Evolutionary conservation across 2,329 filamentous ascomycete species (phyloP).

Genomic region (Alternaria arbusti): DNA sequence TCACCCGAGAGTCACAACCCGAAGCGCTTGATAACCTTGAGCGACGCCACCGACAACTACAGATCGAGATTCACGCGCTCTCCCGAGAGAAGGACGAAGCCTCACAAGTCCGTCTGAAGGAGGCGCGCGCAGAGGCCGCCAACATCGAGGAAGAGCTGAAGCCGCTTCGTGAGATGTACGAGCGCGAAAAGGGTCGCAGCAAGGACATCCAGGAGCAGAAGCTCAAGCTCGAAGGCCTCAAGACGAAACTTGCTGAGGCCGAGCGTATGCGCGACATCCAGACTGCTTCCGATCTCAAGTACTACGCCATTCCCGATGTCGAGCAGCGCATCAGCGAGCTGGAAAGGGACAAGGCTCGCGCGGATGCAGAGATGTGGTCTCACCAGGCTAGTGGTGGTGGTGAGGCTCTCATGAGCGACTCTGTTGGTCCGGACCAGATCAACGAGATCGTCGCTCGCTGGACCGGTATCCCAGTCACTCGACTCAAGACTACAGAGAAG

Average conservation of each 20-base stretch:
- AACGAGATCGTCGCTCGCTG: constrained; percentile 97
- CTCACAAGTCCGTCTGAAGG: constrained; percentile 79
- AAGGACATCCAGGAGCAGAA: constrained; percentile 94
- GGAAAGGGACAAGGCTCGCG: constrained; percentile 78
- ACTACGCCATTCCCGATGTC: constrained; percentile 96
- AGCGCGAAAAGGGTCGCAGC: constrained; percentile 87
- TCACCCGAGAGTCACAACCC: constrained; percentile 93
- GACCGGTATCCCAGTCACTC: constrained; percentile 97
- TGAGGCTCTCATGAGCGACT: constrained; percentile 81
- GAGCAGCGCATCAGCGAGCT: constrained; percentile 79
- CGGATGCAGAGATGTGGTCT: constrained; percentile 70
- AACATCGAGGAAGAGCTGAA: constrained; percentile 93
- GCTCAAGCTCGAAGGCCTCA: constrained; percentile 89
- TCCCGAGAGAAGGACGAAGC: constrained; percentile 94
- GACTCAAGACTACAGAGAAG: constrained; percentile 93
- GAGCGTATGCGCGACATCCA: constrained; percentile 83
- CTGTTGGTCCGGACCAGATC: constrained; percentile 96
- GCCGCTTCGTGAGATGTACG: constrained; percentile 93
- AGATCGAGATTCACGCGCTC: constrained; percentile 96
- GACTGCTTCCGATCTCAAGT: constrained; percentile 91
- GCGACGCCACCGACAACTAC: constrained; percentile 84
- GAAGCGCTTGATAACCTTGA: constrained; percentile 96
- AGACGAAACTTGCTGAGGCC: constrained; percentile 93
- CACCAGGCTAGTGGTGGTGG: constrained; percentile 63
- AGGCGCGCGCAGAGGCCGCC: constrained; percentile 87